Base-by-base conservation (phyloP, 2,329 filamentous ascomycete species). In the Neopestalotiopsis clavispora region DNA sequence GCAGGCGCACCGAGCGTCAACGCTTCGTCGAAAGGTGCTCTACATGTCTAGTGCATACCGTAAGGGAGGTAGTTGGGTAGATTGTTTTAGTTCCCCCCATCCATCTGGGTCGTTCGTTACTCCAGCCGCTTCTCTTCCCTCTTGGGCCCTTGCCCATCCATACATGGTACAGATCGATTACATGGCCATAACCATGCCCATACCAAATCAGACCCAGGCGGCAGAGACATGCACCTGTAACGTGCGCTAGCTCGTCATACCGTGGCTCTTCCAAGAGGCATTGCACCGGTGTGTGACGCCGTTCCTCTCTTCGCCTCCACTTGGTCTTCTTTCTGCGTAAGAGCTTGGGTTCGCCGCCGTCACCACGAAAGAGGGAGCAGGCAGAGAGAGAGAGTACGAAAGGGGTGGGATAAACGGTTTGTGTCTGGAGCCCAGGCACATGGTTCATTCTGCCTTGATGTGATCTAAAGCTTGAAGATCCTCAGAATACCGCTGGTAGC, bases 191-290 rank as follows among this genome's bases (percentile, higher is more conserved):
- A 4, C 63, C 10, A 14, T 34, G 10, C 45, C 23, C 32, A 56
- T 45, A 60, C 65, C 65, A 52, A 52, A 52, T n/a, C 45, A 17
- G 17, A n/a, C 17, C 45, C 45, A 67, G 45, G 57, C 30, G 12
- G 34, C 59, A 67, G 59, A 67, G 65, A 67, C 52, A 69, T 69
- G 68, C 68, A 64, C 63, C 68, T 69, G 68, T 67, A 67, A 67
- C 60, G 65, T 67, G 49, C 68, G 49, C 65, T 67, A 69, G 52
- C 49, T 20, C 68, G 65, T 67, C 68, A 69, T 64, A 59, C 49
- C 23, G 62, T 63, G 57, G 45, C 32, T 23, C 64, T 66, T n/a
- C 23, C 23, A 61, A 34, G 40, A 59, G 40, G 66, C 60, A 65
- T 17, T 45, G 61, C 60, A 56, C 56, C 42, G 56, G 52, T 60